phyloP scores from a whole-genome alignment of 768 basidiomycete species.

The Lyophyllum atratum region DNA sequence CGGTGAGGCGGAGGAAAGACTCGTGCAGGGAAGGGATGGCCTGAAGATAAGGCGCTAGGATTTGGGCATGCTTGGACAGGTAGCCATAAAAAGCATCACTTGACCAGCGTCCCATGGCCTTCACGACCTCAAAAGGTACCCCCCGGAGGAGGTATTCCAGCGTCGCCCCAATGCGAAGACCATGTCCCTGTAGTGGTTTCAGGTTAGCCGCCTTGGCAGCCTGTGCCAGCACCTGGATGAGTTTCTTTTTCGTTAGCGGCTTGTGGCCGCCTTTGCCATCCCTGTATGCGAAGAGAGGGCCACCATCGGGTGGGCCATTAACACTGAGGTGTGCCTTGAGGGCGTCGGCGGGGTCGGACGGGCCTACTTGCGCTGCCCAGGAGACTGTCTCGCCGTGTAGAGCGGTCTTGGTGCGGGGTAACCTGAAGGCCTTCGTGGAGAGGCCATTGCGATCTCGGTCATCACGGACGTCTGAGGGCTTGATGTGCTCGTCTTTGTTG shows the following conservation, averaged over 20 bases:
- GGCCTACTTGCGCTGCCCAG: conserved; percentile 14
- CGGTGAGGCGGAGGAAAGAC: not conserved
- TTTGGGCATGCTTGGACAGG: conserved; percentile 12
- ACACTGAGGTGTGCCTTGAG: conserved; percentile 10
- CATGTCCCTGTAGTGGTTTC: conserved; percentile 22
- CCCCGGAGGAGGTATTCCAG: conserved; percentile 25
- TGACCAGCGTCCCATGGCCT: conserved; percentile 13
- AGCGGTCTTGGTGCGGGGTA: conserved; percentile 18
- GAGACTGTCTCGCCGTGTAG: conserved; percentile 15
- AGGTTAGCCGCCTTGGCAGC: conserved; percentile 5
- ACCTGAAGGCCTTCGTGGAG: conserved; percentile 4
- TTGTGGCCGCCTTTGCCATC: not conserved
- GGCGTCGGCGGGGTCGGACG: conserved; percentile 10
- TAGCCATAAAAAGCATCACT: conserved; percentile 13
- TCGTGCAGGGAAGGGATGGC: conserved; percentile 3
- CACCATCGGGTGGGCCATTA: conserved; percentile 9
- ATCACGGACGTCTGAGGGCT: conserved; percentile 1
- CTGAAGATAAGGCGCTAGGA: conserved; percentile 16
- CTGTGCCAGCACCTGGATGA: conserved; percentile 13
- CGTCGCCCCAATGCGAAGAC: conserved; percentile 26
- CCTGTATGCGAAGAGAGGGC: conserved; percentile 13
- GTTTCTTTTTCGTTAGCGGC: conserved; percentile 24
- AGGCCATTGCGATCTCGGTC: conserved; percentile 3
- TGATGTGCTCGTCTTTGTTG: conserved; percentile 17
- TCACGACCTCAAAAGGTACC: conserved; percentile 14